Evolutionary conservation across 2,329 filamentous ascomycete species (phyloP), one percentile per base, ranked within the genome.

Genomic region (Truncatella angustata): DNA sequence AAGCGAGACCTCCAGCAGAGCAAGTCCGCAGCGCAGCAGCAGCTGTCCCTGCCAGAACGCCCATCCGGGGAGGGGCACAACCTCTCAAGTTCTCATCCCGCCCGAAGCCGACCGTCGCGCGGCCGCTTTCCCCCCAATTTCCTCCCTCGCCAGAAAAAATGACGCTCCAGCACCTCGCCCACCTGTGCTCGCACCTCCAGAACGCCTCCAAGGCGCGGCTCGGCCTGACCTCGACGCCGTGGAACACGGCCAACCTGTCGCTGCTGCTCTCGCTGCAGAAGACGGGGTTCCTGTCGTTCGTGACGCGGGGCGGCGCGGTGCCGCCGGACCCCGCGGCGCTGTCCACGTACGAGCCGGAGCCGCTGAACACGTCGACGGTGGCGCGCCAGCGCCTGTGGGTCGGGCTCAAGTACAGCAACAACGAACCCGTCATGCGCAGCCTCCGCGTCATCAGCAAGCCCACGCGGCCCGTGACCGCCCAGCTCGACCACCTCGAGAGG

Each of bases 171-270:
- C 84, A 87, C 71, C 81, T 96, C 58, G 80, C 84, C 63, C 77
- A 93, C 76, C 84, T 92, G 73, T 95, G 90, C 79, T 91, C 91
- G 60, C 91, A 96, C 75, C 80, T 97, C 52, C 90, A 94, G 70
- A 97, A 97, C 77, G 90, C 89, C 60, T 88, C 88, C 52, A 85
- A 85, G 64, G 90, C 89, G n/a, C 85, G 87, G 1, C 84, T 97
- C 0, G 89, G 87, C 60, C 78, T 96, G 47, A 96, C 92, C 28
- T 95, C 90, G 6, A 81, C 96, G 57, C 85, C 87, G 42, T 86
- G 87, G 74, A 86, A 84, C 46, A 92, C 92, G 60, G 84, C 91
- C 67, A 91, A 94, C 76, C 84, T 95, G 56, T 76, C 76, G 40
- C 77, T 96, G 14, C 80, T 84, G 48, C 80, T 94, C 18, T 87